Conservation (phyloP, 2,329 filamentous ascomycete species). For the Tolypocladium tropicale region DNA sequence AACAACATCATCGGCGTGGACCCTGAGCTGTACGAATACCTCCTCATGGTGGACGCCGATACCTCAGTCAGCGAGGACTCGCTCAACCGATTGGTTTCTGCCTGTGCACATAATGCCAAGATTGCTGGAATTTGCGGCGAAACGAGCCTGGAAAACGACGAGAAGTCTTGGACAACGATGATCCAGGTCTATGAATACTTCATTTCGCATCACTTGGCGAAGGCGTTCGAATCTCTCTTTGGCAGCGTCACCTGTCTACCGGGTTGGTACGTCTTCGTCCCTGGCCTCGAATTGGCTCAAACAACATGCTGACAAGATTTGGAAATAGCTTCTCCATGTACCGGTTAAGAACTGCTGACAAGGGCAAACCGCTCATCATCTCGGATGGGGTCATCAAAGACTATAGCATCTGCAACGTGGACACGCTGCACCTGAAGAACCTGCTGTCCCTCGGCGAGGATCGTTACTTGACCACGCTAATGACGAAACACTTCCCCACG, state of each 20-base stretch:
- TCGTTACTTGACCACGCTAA: constrained; percentile 91
- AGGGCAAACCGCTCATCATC: constrained; percentile 89
- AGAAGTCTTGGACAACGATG: constrained; percentile 97
- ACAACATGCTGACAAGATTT: not conserved
- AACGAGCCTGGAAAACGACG: constrained; percentile 91
- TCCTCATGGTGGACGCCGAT: constrained; percentile 96
- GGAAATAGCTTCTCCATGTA: constrained; percentile 90
- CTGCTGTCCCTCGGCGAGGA: constrained; percentile 88
- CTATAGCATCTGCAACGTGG: constrained; percentile 80
- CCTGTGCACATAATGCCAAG: constrained; percentile 87
- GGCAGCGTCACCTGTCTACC: constrained; percentile 97
- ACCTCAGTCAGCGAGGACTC: constrained; percentile 89
- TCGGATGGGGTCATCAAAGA: constrained; percentile 79
- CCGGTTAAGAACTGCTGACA: constrained; percentile 84
- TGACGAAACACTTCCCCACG: constrained; percentile 93
- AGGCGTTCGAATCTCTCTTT: constrained; percentile 96
- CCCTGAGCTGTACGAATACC: constrained; percentile 92
- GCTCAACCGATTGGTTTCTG: constrained; percentile 82
- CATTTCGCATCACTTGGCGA: constrained; percentile 93
- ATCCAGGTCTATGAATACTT: constrained; percentile 99
- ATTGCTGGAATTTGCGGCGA: constrained; percentile 97
- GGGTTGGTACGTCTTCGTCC: constrained; percentile 69
- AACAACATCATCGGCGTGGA: constrained; percentile 99
- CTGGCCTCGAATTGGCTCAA: not conserved
- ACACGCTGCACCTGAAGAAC: constrained; percentile 97